phyloP scores from a whole-genome alignment of 139 green algal species.

The Ettlia oleoabundans region DNA sequence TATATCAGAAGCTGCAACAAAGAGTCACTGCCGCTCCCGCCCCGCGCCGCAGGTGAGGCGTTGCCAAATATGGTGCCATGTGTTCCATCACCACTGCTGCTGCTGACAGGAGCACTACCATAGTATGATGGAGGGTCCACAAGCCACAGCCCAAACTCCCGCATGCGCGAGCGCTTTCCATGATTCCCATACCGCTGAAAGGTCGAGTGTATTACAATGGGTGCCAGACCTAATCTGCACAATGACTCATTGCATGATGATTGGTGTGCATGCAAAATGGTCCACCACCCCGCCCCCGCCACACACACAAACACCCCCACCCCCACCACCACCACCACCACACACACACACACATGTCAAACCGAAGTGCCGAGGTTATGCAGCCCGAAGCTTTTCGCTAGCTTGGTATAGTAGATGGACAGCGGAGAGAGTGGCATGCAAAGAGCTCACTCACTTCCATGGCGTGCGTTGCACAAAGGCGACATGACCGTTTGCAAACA shows the following conservation, averaged over 20 bases:
- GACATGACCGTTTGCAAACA: constrained; percentile 24
- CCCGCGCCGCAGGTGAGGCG: not conserved
- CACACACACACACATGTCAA: too few relatives aligned
- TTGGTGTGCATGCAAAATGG: not conserved
- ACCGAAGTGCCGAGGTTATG: not conserved
- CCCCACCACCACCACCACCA: too few relatives aligned
- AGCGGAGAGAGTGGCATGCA: not conserved
- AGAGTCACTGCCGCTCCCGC: not conserved
- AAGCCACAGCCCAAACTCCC: constrained; percentile 11
- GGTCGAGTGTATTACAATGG: constrained; percentile 16
- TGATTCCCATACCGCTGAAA: not conserved
- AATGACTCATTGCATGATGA: not conserved
- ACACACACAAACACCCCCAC: too few relatives aligned
- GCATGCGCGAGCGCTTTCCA: not conserved
- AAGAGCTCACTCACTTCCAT: not conserved
- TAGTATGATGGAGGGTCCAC: not conserved
- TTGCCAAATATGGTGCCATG: not conserved
- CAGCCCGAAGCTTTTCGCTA: not conserved
- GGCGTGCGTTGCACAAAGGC: constrained; percentile 28
- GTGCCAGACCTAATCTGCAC: constrained; percentile 1
- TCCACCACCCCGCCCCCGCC: not conserved
- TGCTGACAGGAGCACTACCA: not conserved
- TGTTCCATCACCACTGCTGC: not conserved
- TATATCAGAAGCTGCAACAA: not conserved
- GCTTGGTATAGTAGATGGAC: not conserved